Percentiles rank a stretch among this genome's conserved stretches.
phyloP scores from a whole-genome alignment of 2,329 filamentous ascomycete genomes.

The Blumeria graminis region DNA sequence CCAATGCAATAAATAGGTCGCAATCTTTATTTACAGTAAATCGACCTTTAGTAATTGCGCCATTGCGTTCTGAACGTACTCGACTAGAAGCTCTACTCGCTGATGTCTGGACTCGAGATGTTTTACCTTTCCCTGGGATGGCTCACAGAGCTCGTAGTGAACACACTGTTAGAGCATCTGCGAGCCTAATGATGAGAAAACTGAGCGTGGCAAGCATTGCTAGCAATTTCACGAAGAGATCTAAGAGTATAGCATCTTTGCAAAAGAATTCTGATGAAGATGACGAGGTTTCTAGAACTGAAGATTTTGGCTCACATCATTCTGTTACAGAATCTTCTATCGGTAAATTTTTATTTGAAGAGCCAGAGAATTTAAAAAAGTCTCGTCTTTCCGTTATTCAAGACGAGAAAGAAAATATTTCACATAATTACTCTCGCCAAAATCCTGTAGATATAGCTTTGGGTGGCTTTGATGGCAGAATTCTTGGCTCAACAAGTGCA shows the following conservation, averaged over 20 bases:
- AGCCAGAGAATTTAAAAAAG: constrained; percentile 6
- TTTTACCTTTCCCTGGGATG: constrained; percentile 67
- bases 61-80: constrained; percentile 49
- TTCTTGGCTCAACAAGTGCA: constrained; percentile 7
- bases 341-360: constrained; percentile 3
- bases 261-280: constrained; percentile 10
- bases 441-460: constrained; percentile 3
- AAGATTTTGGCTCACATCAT: constrained; percentile 2
- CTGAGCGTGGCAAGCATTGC: constrained; percentile 63
- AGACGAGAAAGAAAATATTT: constrained; percentile 12
- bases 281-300: constrained; percentile 4
- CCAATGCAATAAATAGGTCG: constrained; percentile 42
- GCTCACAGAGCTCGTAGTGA: constrained; percentile 37
- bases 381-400: constrained; percentile 11
- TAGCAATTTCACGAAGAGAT: constrained; percentile 50
- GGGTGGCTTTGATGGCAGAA: constrained; percentile 6
- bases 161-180: constrained; percentile 50
- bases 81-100: constrained; percentile 49
- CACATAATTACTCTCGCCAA: constrained; percentile 6
- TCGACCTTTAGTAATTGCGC: constrained; percentile 44
- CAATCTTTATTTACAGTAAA: constrained; percentile 55
- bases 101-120: constrained; percentile 66
- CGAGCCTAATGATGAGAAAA: constrained; percentile 69
- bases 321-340: constrained; percentile 3
- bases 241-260: constrained; percentile 17